These are phyloP conservation scores for Raphanus sativus DNA, from an alignment of 345 rosid genomes.

Conservation along the genomic window DNA sequence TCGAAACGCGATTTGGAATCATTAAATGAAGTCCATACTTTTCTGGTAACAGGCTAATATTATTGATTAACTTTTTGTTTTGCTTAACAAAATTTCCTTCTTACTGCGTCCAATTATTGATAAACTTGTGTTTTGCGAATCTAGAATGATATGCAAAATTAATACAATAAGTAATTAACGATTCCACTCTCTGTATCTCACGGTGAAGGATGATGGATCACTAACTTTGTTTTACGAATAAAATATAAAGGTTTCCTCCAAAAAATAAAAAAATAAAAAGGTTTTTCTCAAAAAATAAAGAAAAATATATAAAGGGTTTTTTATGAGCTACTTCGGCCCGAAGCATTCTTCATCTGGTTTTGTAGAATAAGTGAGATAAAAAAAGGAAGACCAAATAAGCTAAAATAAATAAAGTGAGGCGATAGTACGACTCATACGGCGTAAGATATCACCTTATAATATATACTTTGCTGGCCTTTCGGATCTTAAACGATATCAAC, in stretches of 20 bases:
- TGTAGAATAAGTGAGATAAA: neutral
- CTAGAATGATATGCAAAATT: neutral
- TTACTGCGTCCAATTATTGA: no score
- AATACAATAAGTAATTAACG: neutral
- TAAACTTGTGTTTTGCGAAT: neutral
- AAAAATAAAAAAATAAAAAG: neutral
- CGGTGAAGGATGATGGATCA: slow-evolving; percentile 11
- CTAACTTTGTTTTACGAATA: slow-evolving; percentile 19
- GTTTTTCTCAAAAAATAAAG: no score
- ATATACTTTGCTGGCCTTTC: neutral
- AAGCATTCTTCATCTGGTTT: slow-evolving; percentile 21
- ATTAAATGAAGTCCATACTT: neutral
- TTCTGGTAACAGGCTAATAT: neutral
- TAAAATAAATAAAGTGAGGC: neutral
- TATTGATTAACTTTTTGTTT: no score
- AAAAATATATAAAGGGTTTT: slow-evolving; percentile 1
- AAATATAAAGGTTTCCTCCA: neutral
- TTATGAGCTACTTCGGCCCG: slow-evolving; percentile 31
- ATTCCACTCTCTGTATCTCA: slow-evolving; percentile 1
- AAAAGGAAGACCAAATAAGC: slow-evolving; percentile 4
- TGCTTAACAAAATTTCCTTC: no score
- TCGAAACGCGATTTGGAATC: neutral
- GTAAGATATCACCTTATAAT: slow-evolving; percentile 24
- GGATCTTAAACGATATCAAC: slow-evolving; percentile 18
- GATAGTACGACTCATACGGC: slow-evolving; percentile 41